Evolutionary conservation across 2,329 filamentous ascomycete genomes (phyloP), one percentile per base, ranked within the genome.

Genomic region (Mariannaea elegans): DNA sequence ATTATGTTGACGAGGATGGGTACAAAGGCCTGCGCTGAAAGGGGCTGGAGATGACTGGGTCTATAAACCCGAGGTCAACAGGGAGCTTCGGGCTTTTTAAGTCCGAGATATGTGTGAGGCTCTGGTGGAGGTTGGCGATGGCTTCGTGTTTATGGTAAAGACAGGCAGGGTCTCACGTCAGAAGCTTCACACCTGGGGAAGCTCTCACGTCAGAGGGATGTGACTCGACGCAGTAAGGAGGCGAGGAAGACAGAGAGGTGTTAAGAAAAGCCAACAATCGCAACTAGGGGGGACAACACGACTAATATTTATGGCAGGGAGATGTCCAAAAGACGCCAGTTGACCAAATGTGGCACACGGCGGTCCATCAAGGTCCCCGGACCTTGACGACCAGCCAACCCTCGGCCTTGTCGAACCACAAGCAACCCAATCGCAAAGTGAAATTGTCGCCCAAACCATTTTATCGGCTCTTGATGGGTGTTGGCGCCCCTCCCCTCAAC

Each of bases 341-440:
- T 52, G 44, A 19, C 38, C 44, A 52, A 48, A 54, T 31, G 44
- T 44, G 49, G 47, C 48, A 44, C 48, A 53, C 48, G 45, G 59
- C 32, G 60, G 53, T 46, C 68, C 68, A 71, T 70, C 68, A 70
- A 68, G 68, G 68, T 70, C 52, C 59, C 65, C 46, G 45, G 63
- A 61, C 59, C 65, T 66, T 63, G 61, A 59, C 53, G 36, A 49
- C 63, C 51, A 55, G 47, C 31, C 46, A 48, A 66, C 27, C 38
- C 24, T 61, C 46, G 56, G 58, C 59, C 21, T 34, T 65, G 54
- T 59, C 57, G 56, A 70, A 61, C 54, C 65, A 66, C 54, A 19
- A 32, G 51, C 27, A 58, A 51, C 14, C 46, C 56, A 62, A 57
- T 50, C 39, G 36, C 46, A 39, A 44, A 64, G 39, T 39, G 36